These are phyloP conservation scores for Tolypocladium sp. DNA, from an alignment of 2,329 filamentous ascomycete species.

Conservation along the genomic window DNA sequence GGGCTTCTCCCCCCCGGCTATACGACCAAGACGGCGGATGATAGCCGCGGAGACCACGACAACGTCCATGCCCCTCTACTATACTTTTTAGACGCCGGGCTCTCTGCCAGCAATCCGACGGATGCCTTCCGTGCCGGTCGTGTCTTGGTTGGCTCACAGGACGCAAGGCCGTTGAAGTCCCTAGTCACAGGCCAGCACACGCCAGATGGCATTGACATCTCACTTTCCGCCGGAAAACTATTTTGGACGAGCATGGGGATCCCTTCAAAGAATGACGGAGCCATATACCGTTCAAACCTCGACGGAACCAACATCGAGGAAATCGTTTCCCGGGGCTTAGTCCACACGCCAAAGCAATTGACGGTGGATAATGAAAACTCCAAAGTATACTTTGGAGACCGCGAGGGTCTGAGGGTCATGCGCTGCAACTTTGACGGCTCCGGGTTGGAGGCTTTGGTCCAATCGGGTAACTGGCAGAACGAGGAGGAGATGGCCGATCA, in stretches of 20 bases:
- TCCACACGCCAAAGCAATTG: constrained; percentile 43
- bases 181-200: constrained; percentile 17
- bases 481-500: constrained; percentile 18
- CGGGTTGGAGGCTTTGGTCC: constrained; percentile 28
- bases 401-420: constrained; percentile 32
- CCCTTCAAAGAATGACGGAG: constrained; percentile 28
- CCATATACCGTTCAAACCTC: constrained; percentile 33
- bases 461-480: constrained; percentile 17
- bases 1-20: constrained; percentile 24
- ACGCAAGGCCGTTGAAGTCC: constrained; percentile 1
- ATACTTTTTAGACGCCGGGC: constrained; percentile 19
- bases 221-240: constrained; percentile 20
- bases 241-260: constrained; percentile 44
- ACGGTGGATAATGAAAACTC: constrained; percentile 14
- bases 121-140: constrained; percentile 5
- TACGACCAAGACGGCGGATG: not conserved
- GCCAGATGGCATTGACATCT: constrained; percentile 36
- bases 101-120: constrained; percentile 4
- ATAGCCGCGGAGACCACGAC: not conserved
- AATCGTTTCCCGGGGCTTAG: constrained; percentile 30
- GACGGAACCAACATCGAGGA: constrained; percentile 35
- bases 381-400: constrained; percentile 33
- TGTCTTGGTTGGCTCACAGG: constrained; percentile 8
- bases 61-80: constrained; percentile 7
- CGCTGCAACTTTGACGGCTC: constrained; percentile 30